Evolutionary conservation across 1,284 basidiomycete genomes (phyloP), one percentile per base, ranked within the genome.

Genomic region (Laetiporus sulphureus): DNA sequence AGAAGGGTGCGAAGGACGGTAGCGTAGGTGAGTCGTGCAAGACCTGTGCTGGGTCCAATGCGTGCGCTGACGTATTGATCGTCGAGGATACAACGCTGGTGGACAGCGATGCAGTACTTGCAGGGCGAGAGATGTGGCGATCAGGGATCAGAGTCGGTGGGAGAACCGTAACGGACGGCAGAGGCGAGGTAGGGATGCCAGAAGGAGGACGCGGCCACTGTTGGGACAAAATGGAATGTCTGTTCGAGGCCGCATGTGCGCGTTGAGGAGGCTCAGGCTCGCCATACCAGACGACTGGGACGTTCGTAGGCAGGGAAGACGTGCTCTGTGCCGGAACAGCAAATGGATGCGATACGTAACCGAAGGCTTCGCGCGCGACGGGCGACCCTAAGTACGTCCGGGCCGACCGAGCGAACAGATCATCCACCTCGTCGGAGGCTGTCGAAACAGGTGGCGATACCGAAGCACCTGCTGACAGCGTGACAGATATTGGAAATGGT

Each of bases 361-460:
- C 53, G 13, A 65, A 48, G 2, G 55, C 54, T 13, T 59, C 52
- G 15, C 49, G 52, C n/a, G 52, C 55, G 1, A 63, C 59, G 0
- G 67, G 64, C 2, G 69, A 69, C n/a, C 62, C 59, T 24, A 67
- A 55, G 49, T 75, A 76, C 15, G 62, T 60, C 23, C 73, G 45
- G 2, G 74, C 73, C 5, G 71, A 72, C n/a, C 58, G 61, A 38
- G 68, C 63, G 55, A 76, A 77, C 0, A 61, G 59, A 5, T 64
- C 62, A 41, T 77, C 72, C 7, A 67, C 62, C 5, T 60, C 58
- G 6, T 60, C 53, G 13, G 58, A 52, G 15, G 50, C 49, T 11
- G 56, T 50, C 5, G 63, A 51, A 13, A 57, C 51, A 25, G 47
- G 52, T 23, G 57, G 55, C 13, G 23, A 27, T 18, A 18, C n/a